Evolutionary conservation across 1,284 basidiomycete genomes (phyloP).

Genomic region (Leccinum huronense): DNA sequence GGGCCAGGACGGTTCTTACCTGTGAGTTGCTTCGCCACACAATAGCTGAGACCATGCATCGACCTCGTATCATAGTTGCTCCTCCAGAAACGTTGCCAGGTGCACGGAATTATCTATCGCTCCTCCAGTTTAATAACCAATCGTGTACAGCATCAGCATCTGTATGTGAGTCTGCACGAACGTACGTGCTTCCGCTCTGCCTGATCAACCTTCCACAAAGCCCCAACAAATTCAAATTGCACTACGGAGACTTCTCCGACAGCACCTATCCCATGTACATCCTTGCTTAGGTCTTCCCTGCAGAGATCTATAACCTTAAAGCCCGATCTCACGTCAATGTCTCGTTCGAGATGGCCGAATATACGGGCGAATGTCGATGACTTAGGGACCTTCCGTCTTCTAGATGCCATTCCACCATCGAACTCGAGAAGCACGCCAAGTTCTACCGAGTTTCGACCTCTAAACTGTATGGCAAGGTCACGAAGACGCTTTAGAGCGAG

Average conservation of each 20-base stretch:
- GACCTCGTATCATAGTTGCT: slow-evolving; percentile 51
- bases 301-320: slow-evolving; percentile 92
- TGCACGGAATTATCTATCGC: slow-evolving; percentile 90
- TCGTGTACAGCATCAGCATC: slow-evolving; percentile 69
- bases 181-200: slow-evolving; percentile 43
- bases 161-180: slow-evolving; percentile 86
- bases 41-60: slow-evolving; percentile 2
- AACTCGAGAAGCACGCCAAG: slow-evolving; percentile 79
- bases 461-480: slow-evolving; percentile 90
- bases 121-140: slow-evolving; percentile 94
- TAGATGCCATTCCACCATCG: slow-evolving; percentile 90
- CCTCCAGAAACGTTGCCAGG: slow-evolving; percentile 84
- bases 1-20: slow-evolving; percentile 88
- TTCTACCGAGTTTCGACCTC: slow-evolving; percentile 95
- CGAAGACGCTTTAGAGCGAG: slow-evolving; percentile 88
- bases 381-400: slow-evolving; percentile 84
- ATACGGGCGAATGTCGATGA: slow-evolving; percentile 91
- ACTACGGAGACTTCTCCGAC: slow-evolving; percentile 90
- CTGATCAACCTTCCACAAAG: slow-evolving; percentile 39
- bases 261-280: slow-evolving; percentile 93
- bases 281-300: slow-evolving; percentile 86
- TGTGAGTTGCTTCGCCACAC: slow-evolving; percentile 50
- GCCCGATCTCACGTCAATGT: slow-evolving; percentile 98
- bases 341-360: slow-evolving; percentile 96
- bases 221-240: slow-evolving; percentile 79